A percentile compares a stretch with the other conserved stretches of the same genome.
These are phyloP conservation scores for Aspergillus neotritici DNA, from an alignment of 2,329 filamentous ascomycete genomes.

Conservation along the genomic window DNA sequence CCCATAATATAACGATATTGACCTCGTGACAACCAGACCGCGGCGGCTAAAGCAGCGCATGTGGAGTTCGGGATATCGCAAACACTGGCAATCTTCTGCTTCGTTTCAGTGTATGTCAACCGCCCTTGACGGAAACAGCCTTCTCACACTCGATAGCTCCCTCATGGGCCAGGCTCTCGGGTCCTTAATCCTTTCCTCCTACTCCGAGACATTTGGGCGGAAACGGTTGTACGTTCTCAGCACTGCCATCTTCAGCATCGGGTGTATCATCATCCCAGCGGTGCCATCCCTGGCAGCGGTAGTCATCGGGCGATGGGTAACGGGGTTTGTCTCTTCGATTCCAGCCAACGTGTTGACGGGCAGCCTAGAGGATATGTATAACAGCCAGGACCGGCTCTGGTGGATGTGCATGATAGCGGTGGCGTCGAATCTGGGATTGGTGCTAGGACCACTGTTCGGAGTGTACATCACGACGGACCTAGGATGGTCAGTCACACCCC, in stretches of 20 bases:
- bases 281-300: conserved; percentile 30
- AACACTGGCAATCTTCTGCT: conserved; percentile 15
- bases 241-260: conserved; percentile 17
- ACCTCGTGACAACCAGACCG: too few species aligned
- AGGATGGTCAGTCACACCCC: conserved; percentile 29
- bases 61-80: conserved; percentile 11
- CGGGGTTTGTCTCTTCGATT: conserved; percentile 43
- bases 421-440: conserved; percentile 37
- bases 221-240: conserved; percentile 27
- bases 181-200: conserved; percentile 26
- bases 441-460: conserved; percentile 40
- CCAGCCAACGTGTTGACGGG: conserved; percentile 43
- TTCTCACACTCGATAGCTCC: conserved; percentile 15
- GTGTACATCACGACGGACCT: conserved; percentile 33
- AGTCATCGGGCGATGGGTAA: conserved; percentile 36
- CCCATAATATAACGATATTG: conserved; percentile 1
- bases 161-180: conserved; percentile 25
- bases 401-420: conserved; percentile 41
- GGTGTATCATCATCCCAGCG: conserved; percentile 32
- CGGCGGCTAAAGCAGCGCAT: conserved; percentile 12
- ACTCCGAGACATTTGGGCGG: conserved; percentile 30
- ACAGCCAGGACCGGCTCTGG: conserved; percentile 41
- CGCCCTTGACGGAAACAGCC: neutral
- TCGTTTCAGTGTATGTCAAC: conserved; percentile 15
- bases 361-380: conserved; percentile 47